Evolutionary conservation across 176 grass and related monocot species (phyloP), one percentile per base, ranked within the genome.

Genomic region (Eragrostis curvula): DNA sequence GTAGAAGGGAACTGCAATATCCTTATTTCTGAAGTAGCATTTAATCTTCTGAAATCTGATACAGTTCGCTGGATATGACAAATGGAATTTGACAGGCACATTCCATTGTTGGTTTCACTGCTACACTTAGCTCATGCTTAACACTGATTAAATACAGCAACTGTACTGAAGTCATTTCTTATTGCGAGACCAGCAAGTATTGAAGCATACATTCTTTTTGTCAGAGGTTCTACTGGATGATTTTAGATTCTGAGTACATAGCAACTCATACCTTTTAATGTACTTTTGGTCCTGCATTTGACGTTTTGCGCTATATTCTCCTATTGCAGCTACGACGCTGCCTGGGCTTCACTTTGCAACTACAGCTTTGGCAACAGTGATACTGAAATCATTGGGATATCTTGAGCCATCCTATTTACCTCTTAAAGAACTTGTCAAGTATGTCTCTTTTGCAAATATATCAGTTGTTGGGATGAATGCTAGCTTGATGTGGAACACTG

Each of bases 401-500:
- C 13, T 65, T 39, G 29, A 65, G 29, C 29, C 62, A 18, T 65
- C 62, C 11, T 36, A 65, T 65, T 65, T 65, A 36, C 62, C 62
- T 17, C 15, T 65, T 17, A 5, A 13, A 65, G 62, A 65, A 36
- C 62, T 65, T 36, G 3, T 65, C 10, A 65, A 65, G 29, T 65
- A 36, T 65, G 62, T 65, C 28, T 65, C 15, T 8, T 65, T 65
- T 39, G 62, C 62, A 65, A 65, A 65, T 18, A 5, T 65, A 65
- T 65, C 29, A 36, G 29, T 39, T 65, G 62, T 65, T 65, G 58
- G 58, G 24, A 61, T 61, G 58, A 61, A 61, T 61, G 58, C 24
- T 28, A 61, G 58, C 24, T 61, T 61, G 24, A 61, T 61, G 58
- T 61, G 58, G 58, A 61, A 28, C 24, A 13, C 58, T 61, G 24